phyloP scores from a whole-genome alignment of 768 basidiomycete genomes.

The Tricholoma furcatifolium region DNA sequence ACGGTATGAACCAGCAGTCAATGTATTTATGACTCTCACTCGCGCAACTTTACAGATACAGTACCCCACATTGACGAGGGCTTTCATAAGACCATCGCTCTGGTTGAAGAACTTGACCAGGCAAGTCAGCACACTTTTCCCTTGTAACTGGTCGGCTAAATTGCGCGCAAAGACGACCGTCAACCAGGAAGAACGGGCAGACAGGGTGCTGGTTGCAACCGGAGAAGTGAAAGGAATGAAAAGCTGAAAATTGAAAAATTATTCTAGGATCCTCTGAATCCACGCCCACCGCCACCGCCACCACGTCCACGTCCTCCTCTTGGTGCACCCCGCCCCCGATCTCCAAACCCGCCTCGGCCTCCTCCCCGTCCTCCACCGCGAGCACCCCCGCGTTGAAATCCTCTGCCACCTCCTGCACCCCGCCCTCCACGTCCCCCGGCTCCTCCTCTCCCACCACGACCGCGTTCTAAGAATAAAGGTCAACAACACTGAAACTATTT shows the following conservation, averaged over 20 bases:
- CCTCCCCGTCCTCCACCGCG: slow-evolving; percentile 45
- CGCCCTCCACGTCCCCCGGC: slow-evolving; percentile 36
- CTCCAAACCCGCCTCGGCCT: slow-evolving; percentile 27
- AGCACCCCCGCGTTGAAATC: slow-evolving; percentile 46
- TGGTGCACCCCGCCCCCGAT: slow-evolving; percentile 27
- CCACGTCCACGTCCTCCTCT: slow-evolving; percentile 14
- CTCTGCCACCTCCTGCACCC: slow-evolving; percentile 40
- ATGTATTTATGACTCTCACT: background rate
- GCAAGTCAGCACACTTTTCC: slow-evolving; percentile 27
- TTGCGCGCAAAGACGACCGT: slow-evolving; percentile 37
- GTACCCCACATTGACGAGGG: slow-evolving; percentile 25
- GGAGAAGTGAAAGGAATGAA: slow-evolving; percentile 52
- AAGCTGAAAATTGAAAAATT: slow-evolving; percentile 27
- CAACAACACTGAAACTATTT: slow-evolving; percentile 8
- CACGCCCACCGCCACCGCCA: slow-evolving; percentile 14
- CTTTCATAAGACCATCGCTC: slow-evolving; percentile 34
- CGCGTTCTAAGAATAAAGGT: slow-evolving; percentile 31
- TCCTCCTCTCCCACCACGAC: slow-evolving; percentile 39
- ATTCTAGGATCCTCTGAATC: slow-evolving; percentile 49
- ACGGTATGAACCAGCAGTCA: slow-evolving; percentile 2
- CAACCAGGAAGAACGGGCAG: slow-evolving; percentile 50
- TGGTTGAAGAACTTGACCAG: slow-evolving; percentile 51
- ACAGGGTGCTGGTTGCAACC: slow-evolving; percentile 42
- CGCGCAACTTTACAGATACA: slow-evolving; percentile 7
- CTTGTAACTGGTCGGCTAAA: background rate